Conservation (phyloP, 345 rosid species). For the Abelmoschus esculentus region DNA sequence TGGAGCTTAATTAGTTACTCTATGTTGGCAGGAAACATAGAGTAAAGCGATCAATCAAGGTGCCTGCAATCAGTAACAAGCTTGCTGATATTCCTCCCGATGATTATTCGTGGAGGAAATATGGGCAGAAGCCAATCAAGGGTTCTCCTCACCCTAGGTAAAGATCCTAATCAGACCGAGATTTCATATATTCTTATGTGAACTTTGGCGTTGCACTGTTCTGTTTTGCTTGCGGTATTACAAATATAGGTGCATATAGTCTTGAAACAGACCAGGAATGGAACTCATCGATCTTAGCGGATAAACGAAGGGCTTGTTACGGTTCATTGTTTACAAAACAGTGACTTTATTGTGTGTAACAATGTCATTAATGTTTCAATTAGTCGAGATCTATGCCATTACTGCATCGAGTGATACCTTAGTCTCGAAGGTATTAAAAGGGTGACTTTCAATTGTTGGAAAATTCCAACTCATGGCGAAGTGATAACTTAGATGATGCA, state of each 20-base stretch:
- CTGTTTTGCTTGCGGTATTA: neutral
- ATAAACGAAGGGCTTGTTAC: neutral
- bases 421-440: neutral
- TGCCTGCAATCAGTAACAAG: constrained; percentile 74
- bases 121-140: constrained; percentile 78
- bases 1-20: constrained; percentile 6
- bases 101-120: constrained; percentile 77
- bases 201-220: neutral
- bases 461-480: neutral
- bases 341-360: neutral
- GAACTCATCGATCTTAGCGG: neutral
- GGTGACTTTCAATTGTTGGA: neutral
- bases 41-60: constrained; percentile 72
- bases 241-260: neutral
- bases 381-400: neutral
- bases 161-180: neutral
- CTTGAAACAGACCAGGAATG: neutral
- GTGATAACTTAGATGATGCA: neutral
- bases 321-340: neutral
- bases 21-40: constrained; percentile 51
- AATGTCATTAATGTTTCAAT: neutral
- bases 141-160: constrained; percentile 87
- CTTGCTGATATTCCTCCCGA: constrained; percentile 80
- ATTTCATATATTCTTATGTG: neutral
- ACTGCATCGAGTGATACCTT: neutral